Evolutionary conservation across 1,284 basidiomycete species (phyloP).

Genomic region (Ustilago trichophora): DNA sequence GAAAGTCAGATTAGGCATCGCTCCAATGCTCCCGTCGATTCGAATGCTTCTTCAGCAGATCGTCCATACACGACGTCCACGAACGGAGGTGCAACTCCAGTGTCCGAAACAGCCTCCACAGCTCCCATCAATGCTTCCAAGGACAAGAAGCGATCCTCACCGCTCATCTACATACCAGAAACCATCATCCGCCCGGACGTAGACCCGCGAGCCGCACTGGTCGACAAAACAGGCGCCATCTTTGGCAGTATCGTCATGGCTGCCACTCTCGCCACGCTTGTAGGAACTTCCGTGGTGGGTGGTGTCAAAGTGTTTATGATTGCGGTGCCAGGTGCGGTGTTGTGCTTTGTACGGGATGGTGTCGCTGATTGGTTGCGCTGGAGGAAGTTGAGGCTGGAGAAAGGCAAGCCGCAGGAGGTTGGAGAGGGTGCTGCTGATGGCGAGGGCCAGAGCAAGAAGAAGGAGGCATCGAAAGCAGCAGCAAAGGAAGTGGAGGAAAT

Average conservation of each 20-base stretch:
- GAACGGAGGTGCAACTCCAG: constrained; percentile 7
- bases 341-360: constrained; percentile 77
- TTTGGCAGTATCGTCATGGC: constrained; percentile 70
- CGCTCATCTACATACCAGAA: constrained; percentile 67
- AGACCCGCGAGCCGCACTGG: constrained; percentile 69
- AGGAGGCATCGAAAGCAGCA: constrained; percentile 11
- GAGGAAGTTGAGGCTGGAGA: constrained; percentile 18
- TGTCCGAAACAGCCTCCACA: constrained; percentile 17
- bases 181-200: constrained; percentile 69
- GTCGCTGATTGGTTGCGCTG: constrained; percentile 70
- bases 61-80: not conserved
- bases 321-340: constrained; percentile 82
- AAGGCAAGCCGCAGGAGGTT: constrained; percentile 5
- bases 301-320: constrained; percentile 74
- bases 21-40: constrained; percentile 4
- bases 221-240: constrained; percentile 71
- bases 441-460: constrained; percentile 13
- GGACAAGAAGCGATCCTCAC: constrained; percentile 4
- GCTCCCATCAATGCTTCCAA: constrained; percentile 1
- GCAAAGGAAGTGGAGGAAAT: constrained; percentile 22
- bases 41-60: not conserved
- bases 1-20: constrained; percentile 26
- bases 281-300: constrained; percentile 72
- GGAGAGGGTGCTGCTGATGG: constrained; percentile 2
- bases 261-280: constrained; percentile 72